Conservation (phyloP, 768 basidiomycete genomes). For the button mushroom (Agaricus bisporus) region DNA sequence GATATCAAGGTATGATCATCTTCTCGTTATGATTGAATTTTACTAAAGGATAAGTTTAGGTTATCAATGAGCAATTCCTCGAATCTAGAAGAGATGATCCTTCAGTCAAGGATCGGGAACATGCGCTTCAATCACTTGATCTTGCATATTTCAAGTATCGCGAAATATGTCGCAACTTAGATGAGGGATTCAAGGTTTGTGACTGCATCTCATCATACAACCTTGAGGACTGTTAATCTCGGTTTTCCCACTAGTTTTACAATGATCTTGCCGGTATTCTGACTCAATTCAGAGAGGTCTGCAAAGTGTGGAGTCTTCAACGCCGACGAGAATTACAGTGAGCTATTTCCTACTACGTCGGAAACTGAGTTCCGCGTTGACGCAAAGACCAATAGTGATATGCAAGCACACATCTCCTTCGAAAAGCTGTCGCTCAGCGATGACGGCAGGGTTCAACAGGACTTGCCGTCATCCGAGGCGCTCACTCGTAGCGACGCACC, state of each 20-base stretch:
- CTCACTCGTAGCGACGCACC: background rate
- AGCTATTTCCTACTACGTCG: constrained; percentile 17
- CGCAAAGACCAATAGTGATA: background rate
- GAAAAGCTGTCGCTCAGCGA: constrained; percentile 30
- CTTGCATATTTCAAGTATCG: constrained; percentile 82
- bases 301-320: constrained; percentile 66
- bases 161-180: constrained; percentile 78
- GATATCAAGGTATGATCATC: constrained; percentile 55
- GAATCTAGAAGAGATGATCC: constrained; percentile 75
- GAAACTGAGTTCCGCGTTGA: background rate
- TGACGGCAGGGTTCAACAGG: background rate
- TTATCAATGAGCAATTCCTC: constrained; percentile 67
- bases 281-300: constrained; percentile 67
- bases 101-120: constrained; percentile 72
- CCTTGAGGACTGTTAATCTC: background rate
- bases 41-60: constrained; percentile 22
- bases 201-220: background rate
- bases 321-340: constrained; percentile 75
- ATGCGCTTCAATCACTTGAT: constrained; percentile 77
- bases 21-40: background rate
- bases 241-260: constrained; percentile 60
- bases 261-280: constrained; percentile 76
- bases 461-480: background rate
- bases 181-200: constrained; percentile 80
- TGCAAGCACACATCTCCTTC: constrained; percentile 16